Conservation (phyloP, 2,329 filamentous ascomycete genomes). For the Phyllosticta citribraziliensis region DNA sequence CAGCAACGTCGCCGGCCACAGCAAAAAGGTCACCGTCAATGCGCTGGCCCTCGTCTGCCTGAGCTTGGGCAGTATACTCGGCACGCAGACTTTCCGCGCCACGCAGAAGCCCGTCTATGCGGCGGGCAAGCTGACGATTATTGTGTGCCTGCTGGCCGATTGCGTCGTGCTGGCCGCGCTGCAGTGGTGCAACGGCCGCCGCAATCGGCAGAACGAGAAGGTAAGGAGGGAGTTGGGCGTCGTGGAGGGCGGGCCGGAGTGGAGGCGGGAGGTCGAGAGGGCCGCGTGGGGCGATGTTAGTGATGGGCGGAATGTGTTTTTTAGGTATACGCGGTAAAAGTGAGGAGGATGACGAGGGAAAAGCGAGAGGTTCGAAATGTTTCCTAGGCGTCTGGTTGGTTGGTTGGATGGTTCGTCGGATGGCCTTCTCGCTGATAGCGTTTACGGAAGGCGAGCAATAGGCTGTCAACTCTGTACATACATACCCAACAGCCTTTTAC, state of each 20-base stretch:
- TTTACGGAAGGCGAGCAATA: too few relatives aligned
- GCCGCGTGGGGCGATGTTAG: constrained; percentile 23
- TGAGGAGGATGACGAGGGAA: neutral
- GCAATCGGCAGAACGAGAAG: constrained; percentile 18
- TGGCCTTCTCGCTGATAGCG: too few relatives aligned
- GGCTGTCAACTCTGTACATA: too few relatives aligned
- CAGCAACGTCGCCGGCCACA: constrained; percentile 39
- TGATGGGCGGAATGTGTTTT: constrained; percentile 22
- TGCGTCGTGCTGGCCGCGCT: constrained; percentile 22
- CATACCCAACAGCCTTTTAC: too few relatives aligned
- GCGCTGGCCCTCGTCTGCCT: constrained; percentile 36
- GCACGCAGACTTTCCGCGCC: constrained; percentile 35
- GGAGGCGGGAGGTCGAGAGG: constrained; percentile 19
- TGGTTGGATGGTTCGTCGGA: too few relatives aligned
- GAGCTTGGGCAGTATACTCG: constrained; percentile 35
- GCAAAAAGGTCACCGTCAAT: constrained; percentile 41
- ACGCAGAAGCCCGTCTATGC: constrained; percentile 34
- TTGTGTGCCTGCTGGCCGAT: constrained; percentile 16
- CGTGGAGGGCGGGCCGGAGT: constrained; percentile 15
- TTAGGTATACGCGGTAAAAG: constrained; percentile 20
- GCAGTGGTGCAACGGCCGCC: constrained; percentile 21
- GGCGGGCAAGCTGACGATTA: constrained; percentile 31
- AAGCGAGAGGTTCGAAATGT: neutral
- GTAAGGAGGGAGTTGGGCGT: constrained; percentile 19
- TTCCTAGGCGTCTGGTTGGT: too few relatives aligned